Evolutionary conservation across 2,329 filamentous ascomycete genomes (phyloP).

Genomic region (Penicillium sp.): DNA sequence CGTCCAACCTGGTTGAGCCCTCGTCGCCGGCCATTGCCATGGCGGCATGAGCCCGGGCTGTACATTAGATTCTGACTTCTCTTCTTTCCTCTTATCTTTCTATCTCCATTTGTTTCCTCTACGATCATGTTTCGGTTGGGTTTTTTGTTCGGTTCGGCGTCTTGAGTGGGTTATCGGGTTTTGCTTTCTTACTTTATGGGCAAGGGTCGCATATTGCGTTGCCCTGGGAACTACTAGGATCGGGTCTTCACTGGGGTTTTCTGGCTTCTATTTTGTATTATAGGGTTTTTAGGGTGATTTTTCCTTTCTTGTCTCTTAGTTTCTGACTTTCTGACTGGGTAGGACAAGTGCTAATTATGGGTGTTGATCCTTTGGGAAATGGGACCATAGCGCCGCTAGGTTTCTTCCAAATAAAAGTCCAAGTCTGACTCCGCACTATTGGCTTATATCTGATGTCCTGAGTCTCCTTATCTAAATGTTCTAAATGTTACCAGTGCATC

Average conservation of each 20-base stretch:
- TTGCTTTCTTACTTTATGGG: background rate
- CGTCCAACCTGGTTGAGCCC: constrained; percentile 51
- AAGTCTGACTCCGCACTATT: background rate
- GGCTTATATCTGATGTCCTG: background rate
- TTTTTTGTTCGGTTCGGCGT: constrained; percentile 5
- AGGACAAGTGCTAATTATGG: background rate
- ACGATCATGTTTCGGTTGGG: background rate
- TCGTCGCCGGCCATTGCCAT: constrained; percentile 50
- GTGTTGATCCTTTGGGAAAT: background rate
- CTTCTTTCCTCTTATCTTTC: constrained; percentile 3
- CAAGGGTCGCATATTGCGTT: background rate
- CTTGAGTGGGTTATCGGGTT: background rate
- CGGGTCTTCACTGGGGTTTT: background rate
- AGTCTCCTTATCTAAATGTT: too few species aligned
- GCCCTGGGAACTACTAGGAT: background rate
- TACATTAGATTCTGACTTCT: constrained; percentile 26
- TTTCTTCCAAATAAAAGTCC: background rate
- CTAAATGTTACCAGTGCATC: background rate
- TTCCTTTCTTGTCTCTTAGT: background rate
- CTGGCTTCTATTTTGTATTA: constrained; percentile 9
- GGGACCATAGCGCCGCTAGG: background rate
- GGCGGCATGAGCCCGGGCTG: constrained; percentile 33
- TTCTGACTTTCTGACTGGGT: background rate
- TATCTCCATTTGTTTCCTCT: background rate
- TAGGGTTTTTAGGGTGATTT: background rate